Evolutionary conservation across 805 yeast genomes (phyloP).

Genomic region (Wickerhamiella spandovensis): DNA sequence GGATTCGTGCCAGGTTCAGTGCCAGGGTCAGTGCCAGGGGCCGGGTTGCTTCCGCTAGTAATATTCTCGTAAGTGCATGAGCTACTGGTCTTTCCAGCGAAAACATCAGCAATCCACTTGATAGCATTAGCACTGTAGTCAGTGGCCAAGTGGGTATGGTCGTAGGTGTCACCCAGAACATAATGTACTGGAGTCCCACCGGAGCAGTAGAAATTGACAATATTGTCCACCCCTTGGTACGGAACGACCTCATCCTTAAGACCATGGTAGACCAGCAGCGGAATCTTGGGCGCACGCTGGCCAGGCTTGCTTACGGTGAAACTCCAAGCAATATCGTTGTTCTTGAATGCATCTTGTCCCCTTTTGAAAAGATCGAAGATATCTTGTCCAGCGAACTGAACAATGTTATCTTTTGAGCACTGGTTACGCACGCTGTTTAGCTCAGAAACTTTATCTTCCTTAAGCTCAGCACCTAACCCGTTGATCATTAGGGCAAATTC

Average conservation of each 20-base stretch:
- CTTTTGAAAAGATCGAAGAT: slow-evolving; percentile 7
- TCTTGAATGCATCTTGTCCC: slow-evolving; percentile 11
- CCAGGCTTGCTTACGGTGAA: slow-evolving; percentile 16
- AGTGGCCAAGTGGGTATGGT: too few relatives aligned
- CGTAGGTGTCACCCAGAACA: not conserved
- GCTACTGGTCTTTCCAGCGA: too few relatives aligned
- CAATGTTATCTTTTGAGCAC: slow-evolving; percentile 10
- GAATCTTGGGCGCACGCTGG: slow-evolving; percentile 11
- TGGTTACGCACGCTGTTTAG: slow-evolving; percentile 3
- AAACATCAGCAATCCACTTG: too few relatives aligned
- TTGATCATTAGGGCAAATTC: too few relatives aligned
- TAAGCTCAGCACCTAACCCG: too few relatives aligned
- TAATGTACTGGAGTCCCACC: slow-evolving; percentile 16
- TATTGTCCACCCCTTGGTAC: slow-evolving; percentile 8
- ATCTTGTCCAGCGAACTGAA: too few relatives aligned
- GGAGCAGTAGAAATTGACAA: slow-evolving; percentile 15
- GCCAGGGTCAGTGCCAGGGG: too few relatives aligned
- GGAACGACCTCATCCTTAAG: slow-evolving; percentile 16
- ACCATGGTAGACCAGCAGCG: slow-evolving; percentile 20
- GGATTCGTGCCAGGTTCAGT: too few relatives aligned
- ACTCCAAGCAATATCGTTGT: slow-evolving; percentile 7
- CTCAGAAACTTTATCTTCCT: too few relatives aligned
- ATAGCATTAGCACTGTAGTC: too few relatives aligned
- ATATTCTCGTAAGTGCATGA: too few relatives aligned
- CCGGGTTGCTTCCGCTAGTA: too few relatives aligned